Evolutionary conservation across 108 stramenopile species (phyloP).

Genomic region (Skeletonema potamos): DNA sequence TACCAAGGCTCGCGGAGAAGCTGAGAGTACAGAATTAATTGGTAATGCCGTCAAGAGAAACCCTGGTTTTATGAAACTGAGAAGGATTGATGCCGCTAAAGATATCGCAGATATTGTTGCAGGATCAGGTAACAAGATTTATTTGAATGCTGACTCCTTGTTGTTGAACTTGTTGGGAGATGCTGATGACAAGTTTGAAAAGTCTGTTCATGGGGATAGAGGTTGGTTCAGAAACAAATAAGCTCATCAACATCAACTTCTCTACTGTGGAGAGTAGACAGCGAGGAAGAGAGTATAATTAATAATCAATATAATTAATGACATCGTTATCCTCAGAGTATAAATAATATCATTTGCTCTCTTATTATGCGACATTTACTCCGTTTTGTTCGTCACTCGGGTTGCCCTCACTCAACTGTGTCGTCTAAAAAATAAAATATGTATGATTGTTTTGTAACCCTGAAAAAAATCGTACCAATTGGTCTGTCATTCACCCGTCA

Average conservation of each 20-base stretch:
- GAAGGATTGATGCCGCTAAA: constrained; percentile 97
- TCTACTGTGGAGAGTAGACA: neutral
- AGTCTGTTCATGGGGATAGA: constrained; percentile 48
- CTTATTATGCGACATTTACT: neutral
- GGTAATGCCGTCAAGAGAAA: constrained; percentile 98
- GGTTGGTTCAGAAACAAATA: constrained; percentile 25
- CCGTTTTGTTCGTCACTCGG: too few relatives aligned
- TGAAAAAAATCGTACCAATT: too few relatives aligned
- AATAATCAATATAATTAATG: neutral
- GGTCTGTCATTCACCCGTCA: too few relatives aligned
- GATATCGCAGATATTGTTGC: constrained; percentile 96
- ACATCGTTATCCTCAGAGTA: neutral
- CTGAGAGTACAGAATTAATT: constrained; percentile 96
- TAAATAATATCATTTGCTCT: neutral
- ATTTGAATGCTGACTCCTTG: constrained; percentile 96
- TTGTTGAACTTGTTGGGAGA: constrained; percentile 94
- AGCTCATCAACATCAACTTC: neutral
- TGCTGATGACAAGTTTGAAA: constrained; percentile 86
- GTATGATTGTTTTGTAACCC: too few relatives aligned
- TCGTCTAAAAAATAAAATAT: too few relatives aligned
- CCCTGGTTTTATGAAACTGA: constrained; percentile 98
- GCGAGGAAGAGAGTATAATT: neutral
- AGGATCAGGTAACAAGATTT: constrained; percentile 92
- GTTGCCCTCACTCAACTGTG: too few relatives aligned
- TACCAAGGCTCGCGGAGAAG: constrained; percentile 98